These are phyloP conservation scores for Hanseniaspora gamundiae DNA, from an alignment of 1,139 yeast genomes.

Conservation along the genomic window DNA sequence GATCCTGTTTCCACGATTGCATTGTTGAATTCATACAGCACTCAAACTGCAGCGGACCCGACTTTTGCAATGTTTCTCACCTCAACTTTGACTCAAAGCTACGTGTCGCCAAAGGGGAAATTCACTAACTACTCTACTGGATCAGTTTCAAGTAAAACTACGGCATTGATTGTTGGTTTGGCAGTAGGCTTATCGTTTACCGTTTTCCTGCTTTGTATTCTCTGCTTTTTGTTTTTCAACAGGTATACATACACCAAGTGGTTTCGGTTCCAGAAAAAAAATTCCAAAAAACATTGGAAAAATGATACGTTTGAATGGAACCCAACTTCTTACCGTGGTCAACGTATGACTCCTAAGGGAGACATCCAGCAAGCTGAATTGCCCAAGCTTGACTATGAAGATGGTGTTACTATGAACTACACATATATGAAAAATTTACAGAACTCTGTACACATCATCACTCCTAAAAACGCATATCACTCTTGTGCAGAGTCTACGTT, in stretches of 20 bases:
- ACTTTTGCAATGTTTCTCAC: conserved; percentile 2
- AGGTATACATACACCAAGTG: not conserved
- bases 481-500: not conserved
- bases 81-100: not conserved
- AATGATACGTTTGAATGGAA: conserved; percentile 1
- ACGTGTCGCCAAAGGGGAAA: not conserved
- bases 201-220: conserved; percentile 12
- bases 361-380: not conserved
- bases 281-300: not conserved
- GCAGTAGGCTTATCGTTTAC: conserved; percentile 23
- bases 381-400: no score
- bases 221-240: conserved; percentile 12
- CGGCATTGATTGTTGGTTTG: conserved; percentile 13
- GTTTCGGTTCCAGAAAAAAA: conserved; percentile 11
- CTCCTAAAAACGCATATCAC: not conserved
- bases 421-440: not conserved
- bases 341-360: not conserved
- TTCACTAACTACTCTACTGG: not conserved
- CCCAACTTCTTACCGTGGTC: not conserved
- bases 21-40: not conserved
- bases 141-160: conserved; percentile 8
- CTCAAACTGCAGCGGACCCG: not conserved
- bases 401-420: not conserved
- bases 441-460: not conserved
- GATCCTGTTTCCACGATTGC: not conserved